These are phyloP conservation scores for Silene noctiflora DNA, from an alignment of 179 eudicot species.

Conservation along the genomic window DNA sequence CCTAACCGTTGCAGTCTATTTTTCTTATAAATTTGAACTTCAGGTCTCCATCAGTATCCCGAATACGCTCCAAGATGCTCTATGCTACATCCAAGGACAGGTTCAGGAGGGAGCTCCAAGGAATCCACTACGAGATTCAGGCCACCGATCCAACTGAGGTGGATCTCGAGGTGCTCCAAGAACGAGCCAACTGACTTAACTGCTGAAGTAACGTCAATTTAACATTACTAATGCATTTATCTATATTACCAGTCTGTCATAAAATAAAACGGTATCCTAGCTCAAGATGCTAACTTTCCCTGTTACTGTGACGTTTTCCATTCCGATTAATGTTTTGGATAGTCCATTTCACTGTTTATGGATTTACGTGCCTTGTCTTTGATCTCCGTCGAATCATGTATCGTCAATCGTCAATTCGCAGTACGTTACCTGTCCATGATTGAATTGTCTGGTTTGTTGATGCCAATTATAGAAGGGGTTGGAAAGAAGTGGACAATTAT, in stretches of 20 bases:
- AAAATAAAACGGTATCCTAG: conserved; percentile 28
- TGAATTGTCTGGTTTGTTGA: conserved; percentile 1
- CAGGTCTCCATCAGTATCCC: conserved; percentile 72
- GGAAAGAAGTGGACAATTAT: not conserved
- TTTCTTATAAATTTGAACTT: conserved; percentile 5
- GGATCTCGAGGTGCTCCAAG: conserved; percentile 58
- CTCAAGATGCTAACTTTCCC: conserved; percentile 28
- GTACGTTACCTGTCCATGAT: not conserved
- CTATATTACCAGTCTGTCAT: conserved; percentile 24
- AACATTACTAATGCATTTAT: conserved; percentile 17
- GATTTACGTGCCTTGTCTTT: not conserved
- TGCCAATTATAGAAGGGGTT: not conserved
- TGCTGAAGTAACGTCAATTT: not conserved
- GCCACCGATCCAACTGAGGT: conserved; percentile 71
- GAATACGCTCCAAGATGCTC: conserved; percentile 72
- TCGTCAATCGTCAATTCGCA: too few species aligned
- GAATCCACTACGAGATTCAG: conserved; percentile 72
- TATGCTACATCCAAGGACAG: conserved; percentile 68
- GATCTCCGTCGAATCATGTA: not conserved
- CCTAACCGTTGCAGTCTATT: too few species aligned
- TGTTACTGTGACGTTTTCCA: conserved; percentile 35
- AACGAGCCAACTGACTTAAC: conserved; percentile 47
- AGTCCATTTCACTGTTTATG: not conserved
- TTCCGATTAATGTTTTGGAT: conserved; percentile 1
- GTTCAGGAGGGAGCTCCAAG: conserved; percentile 61